Conservation (phyloP, 345 rosid genomes). For the Syzygium grande region DNA sequence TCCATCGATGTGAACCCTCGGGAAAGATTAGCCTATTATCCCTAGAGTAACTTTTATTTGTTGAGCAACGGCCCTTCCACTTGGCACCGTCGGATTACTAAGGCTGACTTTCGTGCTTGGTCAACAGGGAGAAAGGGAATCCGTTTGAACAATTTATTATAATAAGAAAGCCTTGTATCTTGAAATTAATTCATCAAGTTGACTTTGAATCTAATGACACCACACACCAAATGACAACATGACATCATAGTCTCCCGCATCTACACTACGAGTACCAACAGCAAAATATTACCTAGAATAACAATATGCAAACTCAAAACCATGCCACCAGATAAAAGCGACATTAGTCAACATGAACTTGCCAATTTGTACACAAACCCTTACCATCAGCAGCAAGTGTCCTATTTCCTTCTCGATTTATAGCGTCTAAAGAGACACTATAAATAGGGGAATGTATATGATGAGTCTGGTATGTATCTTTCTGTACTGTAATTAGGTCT, state of each 20-base stretch:
- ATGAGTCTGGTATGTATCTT: neutral
- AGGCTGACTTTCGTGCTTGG: neutral
- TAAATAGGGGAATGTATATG: neutral
- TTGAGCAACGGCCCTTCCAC: rapidly evolving
- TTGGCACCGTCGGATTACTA: neutral
- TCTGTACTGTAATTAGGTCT: neutral
- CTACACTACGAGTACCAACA: neutral
- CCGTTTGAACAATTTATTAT: neutral
- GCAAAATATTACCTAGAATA: neutral
- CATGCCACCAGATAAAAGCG: neutral
- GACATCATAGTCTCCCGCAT: neutral
- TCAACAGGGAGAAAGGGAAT: neutral
- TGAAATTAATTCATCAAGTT: neutral
- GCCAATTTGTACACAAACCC: neutral
- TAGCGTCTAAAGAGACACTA: neutral
- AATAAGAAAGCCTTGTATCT: neutral
- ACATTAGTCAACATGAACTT: neutral
- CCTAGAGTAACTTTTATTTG: neutral
- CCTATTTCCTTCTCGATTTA: neutral
- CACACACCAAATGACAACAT: neutral
- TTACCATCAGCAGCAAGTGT: neutral
- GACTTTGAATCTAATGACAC: neutral
- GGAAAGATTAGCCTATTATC: neutral
- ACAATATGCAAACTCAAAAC: neutral
- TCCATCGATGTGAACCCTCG: neutral